Evolutionary conservation across 192 early-diverging fungal genomes (phyloP).

Genomic region (Linnemannia zychae): DNA sequence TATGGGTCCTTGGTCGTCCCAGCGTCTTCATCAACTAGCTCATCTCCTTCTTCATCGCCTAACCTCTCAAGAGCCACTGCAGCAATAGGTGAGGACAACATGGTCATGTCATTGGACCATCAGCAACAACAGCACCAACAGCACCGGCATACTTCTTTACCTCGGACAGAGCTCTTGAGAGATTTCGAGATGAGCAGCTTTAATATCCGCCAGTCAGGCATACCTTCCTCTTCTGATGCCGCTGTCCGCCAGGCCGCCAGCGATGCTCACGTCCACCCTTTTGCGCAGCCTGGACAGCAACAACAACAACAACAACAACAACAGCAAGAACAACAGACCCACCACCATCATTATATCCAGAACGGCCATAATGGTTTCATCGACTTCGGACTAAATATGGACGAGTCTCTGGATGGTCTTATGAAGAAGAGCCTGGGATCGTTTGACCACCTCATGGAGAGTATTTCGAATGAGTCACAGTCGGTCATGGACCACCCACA

Average conservation of each 20-base stretch:
- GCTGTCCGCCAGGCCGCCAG: neutral
- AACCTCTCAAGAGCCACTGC: neutral
- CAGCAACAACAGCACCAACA: neutral
- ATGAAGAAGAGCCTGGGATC: slow-evolving; percentile 48
- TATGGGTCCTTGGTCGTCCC: slow-evolving; percentile 52
- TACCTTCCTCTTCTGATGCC: neutral
- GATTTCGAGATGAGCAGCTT: neutral
- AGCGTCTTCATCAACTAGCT: slow-evolving; percentile 36
- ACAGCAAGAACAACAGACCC: slow-evolving; percentile 8
- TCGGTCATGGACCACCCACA: neutral
- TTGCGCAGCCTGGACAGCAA: slow-evolving; percentile 2
- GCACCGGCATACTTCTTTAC: neutral
- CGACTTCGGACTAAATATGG: slow-evolving; percentile 24
- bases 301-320: slow-evolving; percentile 13
- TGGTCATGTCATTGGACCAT: neutral
- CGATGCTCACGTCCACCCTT: neutral
- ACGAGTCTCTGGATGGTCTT: slow-evolving; percentile 29
- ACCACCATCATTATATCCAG: neutral
- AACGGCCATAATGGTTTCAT: neutral
- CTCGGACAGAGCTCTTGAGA: neutral
- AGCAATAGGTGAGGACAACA: neutral
- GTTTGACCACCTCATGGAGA: slow-evolving; percentile 3
- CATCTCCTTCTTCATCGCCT: slow-evolving; percentile 32
- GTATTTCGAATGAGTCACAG: neutral
- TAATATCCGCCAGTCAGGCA: neutral